Base-by-base conservation (phyloP, 106 monocot species). In the Acorus calamus region DNA sequence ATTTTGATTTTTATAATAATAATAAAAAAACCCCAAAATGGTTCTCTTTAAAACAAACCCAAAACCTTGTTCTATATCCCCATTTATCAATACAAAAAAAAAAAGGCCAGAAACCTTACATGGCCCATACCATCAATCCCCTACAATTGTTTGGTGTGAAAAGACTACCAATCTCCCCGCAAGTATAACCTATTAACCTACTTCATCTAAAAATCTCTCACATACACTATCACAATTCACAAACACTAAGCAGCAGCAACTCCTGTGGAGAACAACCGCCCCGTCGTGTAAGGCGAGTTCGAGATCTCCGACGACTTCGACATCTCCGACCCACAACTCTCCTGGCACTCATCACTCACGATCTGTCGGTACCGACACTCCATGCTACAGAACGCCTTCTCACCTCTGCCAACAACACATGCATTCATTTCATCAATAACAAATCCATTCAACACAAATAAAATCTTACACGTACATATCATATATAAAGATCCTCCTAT, bases 321-420 rank as follows among this genome's bases (percentile, higher is more conserved):
- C 2, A 55, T 58, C 13, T 59, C 60, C 14, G 72, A 11, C 6
- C 78, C 65, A 8, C 71, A 74, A 13, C 74, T 83, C 55, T 87
- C 74, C 49, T 74, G 69, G 49, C 59, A 80, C 51, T 87, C 86
- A 46, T 87, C 83, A 42, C 47, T 77, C 14, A 65, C 62, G 11
- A 87, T 87, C 57, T 79, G 80, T 42, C 69, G 71, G 68, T 74
- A 72, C 42, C 86, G 58, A 68, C 86, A 87, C 62, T 87, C 86
- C 54, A 63, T 60, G 74, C 86, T 83, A 58, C 86, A 87, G 53
- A 87, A 87, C 44, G 74, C 83, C 54, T 77, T 77, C 73, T 87
- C 86, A 47, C 86, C 86, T 70, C 85, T 85, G 85, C 7, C 28
- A 52, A 50, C 14, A 42, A 55, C 41, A 2, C 46, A 43, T 2